Conservation (phyloP, 352 stramenopile species). For the Aphanomyces invadans region DNA sequence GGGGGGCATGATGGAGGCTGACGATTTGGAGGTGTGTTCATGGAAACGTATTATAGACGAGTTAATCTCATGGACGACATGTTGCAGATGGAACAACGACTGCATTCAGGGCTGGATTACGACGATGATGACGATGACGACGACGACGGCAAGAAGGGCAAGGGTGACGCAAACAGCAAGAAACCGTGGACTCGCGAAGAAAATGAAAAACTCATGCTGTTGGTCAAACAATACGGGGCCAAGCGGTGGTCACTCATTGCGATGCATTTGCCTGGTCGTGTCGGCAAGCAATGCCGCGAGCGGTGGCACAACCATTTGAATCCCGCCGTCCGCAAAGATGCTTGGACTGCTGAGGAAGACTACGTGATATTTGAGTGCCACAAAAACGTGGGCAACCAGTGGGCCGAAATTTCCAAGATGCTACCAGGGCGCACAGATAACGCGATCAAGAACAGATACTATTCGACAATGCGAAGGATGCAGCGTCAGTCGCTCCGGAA, state of each 20-base stretch:
- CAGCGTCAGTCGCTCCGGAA: conserved; percentile 81
- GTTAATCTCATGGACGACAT: too few relatives aligned
- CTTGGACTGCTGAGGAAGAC: conserved; percentile 86
- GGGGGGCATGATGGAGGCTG: conserved; percentile 13
- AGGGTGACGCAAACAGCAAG: conserved; percentile 75
- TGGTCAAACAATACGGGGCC: conserved; percentile 84
- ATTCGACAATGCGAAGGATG: conserved; percentile 87
- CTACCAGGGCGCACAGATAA: conserved; percentile 85
- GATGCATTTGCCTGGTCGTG: conserved; percentile 78
- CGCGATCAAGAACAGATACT: conserved; percentile 89
- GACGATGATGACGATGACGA: conserved; percentile 62
- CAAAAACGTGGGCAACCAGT: conserved; percentile 89
- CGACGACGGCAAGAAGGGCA: conserved; percentile 39
- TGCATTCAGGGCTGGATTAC: conserved; percentile 23
- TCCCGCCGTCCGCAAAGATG: conserved; percentile 78
- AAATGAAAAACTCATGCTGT: conserved; percentile 82
- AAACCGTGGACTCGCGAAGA: conserved; percentile 80
- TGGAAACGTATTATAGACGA: too few relatives aligned
- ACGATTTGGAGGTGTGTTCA: conserved; percentile 9
- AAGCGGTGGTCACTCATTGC: conserved; percentile 87
- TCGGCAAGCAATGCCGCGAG: conserved; percentile 86
- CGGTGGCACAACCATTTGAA: conserved; percentile 87
- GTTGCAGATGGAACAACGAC: conserved; percentile 19
- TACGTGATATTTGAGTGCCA: conserved; percentile 87
- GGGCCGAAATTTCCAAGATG: conserved; percentile 89